phyloP scores from a whole-genome alignment of 2,329 filamentous ascomycete genomes.

The Rosellinia necatrix region DNA sequence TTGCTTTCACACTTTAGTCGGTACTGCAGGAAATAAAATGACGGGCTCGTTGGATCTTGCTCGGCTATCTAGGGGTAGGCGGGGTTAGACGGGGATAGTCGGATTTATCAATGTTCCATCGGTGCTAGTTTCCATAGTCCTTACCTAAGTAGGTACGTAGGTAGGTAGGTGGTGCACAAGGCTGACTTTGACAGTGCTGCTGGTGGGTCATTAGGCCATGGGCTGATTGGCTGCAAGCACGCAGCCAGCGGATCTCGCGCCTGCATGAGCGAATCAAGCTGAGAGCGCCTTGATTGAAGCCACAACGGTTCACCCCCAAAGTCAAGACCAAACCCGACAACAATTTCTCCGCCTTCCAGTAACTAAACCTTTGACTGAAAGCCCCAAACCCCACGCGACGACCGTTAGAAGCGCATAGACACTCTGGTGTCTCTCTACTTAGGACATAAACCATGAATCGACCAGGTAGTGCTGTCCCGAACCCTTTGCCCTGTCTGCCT shows the following conservation, averaged over 20 bases:
- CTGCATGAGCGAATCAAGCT: conserved; percentile 23
- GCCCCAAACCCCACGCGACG: conserved; percentile 11
- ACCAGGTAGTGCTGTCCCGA: conserved; percentile 55
- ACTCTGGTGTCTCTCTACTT: conserved; percentile 15
- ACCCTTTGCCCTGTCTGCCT: conserved; percentile 31
- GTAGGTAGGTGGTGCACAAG: conserved; percentile 1
- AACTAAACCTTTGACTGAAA: conserved; percentile 11
- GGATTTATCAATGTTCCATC: no score
- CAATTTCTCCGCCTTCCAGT: conserved; percentile 1
- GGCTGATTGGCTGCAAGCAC: conserved; percentile 12
- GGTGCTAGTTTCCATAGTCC: neutral
- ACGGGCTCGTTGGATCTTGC: no score
- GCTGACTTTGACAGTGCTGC: conserved; percentile 18
- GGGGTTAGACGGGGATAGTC: no score
- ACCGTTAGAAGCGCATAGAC: conserved; percentile 6
- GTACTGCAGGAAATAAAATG: no score
- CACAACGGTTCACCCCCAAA: conserved; percentile 20
- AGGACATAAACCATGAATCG: conserved; percentile 57
- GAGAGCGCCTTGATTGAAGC: conserved; percentile 6
- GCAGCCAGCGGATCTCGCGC: conserved; percentile 1
- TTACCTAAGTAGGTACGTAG: neutral
- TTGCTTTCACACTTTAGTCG: no score
- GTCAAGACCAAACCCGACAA: conserved; percentile 11
- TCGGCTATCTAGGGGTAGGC: no score
- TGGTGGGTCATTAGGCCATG: conserved; percentile 3